phyloP scores from a whole-genome alignment of 2,329 filamentous ascomycete genomes.

The Colletotrichum sp. region DNA sequence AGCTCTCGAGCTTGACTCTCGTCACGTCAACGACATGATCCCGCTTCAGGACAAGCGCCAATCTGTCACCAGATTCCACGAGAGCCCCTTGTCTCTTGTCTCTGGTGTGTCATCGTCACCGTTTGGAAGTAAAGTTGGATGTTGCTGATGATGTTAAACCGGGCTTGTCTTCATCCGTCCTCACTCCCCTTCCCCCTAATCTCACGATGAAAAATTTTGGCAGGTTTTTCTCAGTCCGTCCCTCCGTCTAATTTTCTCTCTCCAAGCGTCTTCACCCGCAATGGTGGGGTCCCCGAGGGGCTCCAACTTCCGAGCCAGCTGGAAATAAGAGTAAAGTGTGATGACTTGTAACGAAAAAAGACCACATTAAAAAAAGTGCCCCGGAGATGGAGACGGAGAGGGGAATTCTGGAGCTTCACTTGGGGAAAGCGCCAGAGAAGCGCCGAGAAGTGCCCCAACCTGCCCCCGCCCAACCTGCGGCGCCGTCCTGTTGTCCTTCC shows the following conservation, averaged over 20 bases:
- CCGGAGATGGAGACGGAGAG: conserved; percentile 1
- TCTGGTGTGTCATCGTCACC: not conserved
- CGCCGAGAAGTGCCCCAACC: conserved; percentile 2
- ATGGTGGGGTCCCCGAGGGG: conserved; percentile 12
- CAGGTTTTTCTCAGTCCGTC: not conserved
- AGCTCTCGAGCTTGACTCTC: not conserved
- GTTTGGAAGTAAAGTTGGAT: not conserved
- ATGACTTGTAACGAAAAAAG: not conserved
- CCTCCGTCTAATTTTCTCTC: not conserved
- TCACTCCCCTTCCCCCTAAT: not conserved
- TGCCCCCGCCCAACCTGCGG: not conserved
- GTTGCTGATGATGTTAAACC: not conserved
- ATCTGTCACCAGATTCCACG: not conserved
- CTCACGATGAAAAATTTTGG: not conserved
- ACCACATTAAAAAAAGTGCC: not conserved
- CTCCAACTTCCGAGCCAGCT: not conserved
- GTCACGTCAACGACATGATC: not conserved
- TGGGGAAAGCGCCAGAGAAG: conserved; percentile 22
- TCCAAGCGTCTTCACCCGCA: not conserved
- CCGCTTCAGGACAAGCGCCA: conserved; percentile 3
- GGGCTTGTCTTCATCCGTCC: not conserved
- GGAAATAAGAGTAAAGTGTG: not conserved
- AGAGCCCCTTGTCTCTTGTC: not conserved
- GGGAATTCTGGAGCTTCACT: conserved; percentile 6
- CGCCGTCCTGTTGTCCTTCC: not conserved